phyloP scores from a whole-genome alignment of 73 alveolate species.

The Paraurostyla sp. region DNA sequence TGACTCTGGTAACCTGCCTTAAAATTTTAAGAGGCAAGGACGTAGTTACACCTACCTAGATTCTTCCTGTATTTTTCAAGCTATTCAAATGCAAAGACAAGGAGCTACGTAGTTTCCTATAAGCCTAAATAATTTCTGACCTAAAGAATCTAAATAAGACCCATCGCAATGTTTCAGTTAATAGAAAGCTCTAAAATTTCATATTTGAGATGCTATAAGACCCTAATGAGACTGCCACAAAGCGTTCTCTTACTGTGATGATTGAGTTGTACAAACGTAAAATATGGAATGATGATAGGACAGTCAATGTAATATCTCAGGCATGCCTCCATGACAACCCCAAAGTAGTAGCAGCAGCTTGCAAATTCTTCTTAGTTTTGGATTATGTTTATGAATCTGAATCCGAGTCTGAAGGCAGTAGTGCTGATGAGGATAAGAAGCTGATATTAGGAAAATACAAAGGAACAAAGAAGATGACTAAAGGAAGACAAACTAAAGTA shows the following conservation, averaged over 20 bases:
- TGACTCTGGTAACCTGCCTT: conserved; percentile 82
- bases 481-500: conserved; percentile 79
- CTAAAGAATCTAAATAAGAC: conserved; percentile 87
- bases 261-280: conserved; percentile 88
- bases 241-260: conserved; percentile 90
- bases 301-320: conserved; percentile 89
- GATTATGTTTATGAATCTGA: conserved; percentile 84
- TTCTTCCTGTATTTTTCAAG: conserved; percentile 94
- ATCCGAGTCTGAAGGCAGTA: conserved; percentile 86
- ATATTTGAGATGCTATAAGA: conserved; percentile 90
- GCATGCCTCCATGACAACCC: conserved; percentile 88
- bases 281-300: conserved; percentile 95
- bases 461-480: conserved; percentile 80
- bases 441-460: conserved; percentile 60
- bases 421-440: conserved; percentile 78
- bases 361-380: conserved; percentile 89
- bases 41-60: conserved; percentile 83
- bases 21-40: conserved; percentile 83
- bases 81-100: conserved; percentile 92
- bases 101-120: conserved; percentile 84
- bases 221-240: conserved; percentile 90
- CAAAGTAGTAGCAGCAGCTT: conserved; percentile 90
- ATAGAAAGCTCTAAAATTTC: conserved; percentile 89
- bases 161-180: conserved; percentile 78
- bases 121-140: conserved; percentile 84